phyloP scores from a whole-genome alignment of 164 flowering plant species.

The Paratinospora sagittata region DNA sequence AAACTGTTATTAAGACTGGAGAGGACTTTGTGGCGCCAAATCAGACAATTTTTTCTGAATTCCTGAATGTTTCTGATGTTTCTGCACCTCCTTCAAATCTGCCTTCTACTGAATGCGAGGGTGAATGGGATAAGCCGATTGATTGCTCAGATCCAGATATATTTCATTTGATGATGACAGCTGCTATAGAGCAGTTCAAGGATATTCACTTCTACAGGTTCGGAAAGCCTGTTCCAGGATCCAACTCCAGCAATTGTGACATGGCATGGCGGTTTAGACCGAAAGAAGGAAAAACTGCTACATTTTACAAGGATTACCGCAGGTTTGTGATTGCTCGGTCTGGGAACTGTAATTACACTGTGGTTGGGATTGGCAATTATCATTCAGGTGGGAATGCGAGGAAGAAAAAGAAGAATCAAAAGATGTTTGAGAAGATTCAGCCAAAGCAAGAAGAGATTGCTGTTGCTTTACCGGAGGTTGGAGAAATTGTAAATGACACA shows the following conservation, averaged over 20 bases:
- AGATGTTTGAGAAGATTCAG: conserved; percentile 44
- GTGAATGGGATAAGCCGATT: conserved; percentile 35
- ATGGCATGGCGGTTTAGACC: conserved; percentile 98
- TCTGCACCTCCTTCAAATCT: conserved; percentile 8
- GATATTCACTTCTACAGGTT: conserved; percentile 83
- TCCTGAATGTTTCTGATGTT: conserved; percentile 60
- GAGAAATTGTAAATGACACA: conserved; percentile 54
- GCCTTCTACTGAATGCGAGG: conserved; percentile 29
- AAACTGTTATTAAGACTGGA: conserved; percentile 63
- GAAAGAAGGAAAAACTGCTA: conserved; percentile 78
- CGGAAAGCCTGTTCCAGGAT: conserved; percentile 73
- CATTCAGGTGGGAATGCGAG: conserved; percentile 82
- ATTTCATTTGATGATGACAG: conserved; percentile 74
- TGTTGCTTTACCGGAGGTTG: conserved; percentile 18
- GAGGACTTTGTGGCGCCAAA: conserved; percentile 70
- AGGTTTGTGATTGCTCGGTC: conserved; percentile 59
- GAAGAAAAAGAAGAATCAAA: conserved; percentile 71
- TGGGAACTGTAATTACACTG: conserved; percentile 50
- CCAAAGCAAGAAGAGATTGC: conserved; percentile 2
- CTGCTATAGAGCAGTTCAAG: conserved; percentile 62
- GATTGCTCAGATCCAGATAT: conserved; percentile 73
- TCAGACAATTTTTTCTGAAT: conserved; percentile 47
- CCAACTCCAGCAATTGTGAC: conserved; percentile 59
- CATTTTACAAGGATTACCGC: conserved; percentile 80
- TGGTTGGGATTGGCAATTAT: conserved; percentile 65